Evolutionary conservation across 2,329 filamentous ascomycete species (phyloP).

Genomic region (Penicillium corylophilum): DNA sequence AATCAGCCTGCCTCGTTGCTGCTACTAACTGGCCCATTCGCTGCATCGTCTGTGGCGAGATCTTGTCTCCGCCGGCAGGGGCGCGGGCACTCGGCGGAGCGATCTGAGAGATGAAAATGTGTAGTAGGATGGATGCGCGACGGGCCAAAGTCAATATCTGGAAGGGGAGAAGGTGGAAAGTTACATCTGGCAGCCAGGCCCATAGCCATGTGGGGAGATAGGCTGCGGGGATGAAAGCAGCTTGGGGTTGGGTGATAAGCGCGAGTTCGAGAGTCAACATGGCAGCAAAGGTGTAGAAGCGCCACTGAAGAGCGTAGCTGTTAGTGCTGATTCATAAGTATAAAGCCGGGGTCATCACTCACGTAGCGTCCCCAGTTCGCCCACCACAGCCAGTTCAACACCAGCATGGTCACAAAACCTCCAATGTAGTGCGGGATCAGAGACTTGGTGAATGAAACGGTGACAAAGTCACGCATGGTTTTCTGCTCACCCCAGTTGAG

Average conservation of each 20-base stretch:
- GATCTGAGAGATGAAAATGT: constrained; percentile 80
- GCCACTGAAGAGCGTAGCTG: constrained; percentile 41
- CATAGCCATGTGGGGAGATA: constrained; percentile 33
- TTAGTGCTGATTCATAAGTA: not conserved
- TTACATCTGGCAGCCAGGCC: constrained; percentile 36
- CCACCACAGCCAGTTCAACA: constrained; percentile 44
- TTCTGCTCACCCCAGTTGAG: constrained; percentile 55
- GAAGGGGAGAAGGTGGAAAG: constrained; percentile 68
- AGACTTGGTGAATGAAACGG: constrained; percentile 57
- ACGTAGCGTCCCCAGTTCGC: constrained; percentile 48
- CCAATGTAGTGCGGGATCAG: constrained; percentile 41
- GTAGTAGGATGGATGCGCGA: constrained; percentile 72
- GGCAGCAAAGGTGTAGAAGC: constrained; percentile 53
- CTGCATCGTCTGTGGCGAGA: constrained; percentile 54
- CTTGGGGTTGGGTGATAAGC: constrained; percentile 54
- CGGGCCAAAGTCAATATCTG: constrained; percentile 75
- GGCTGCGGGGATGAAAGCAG: constrained; percentile 36
- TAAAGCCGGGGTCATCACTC: constrained; percentile 22
- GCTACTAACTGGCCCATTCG: constrained; percentile 67
- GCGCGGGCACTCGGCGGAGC: constrained; percentile 61
- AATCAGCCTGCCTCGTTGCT: constrained; percentile 59
- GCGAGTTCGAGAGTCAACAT: constrained; percentile 59
- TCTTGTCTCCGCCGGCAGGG: constrained; percentile 31
- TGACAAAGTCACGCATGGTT: constrained; percentile 71
- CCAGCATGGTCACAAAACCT: constrained; percentile 36